phyloP scores from a whole-genome alignment of 768 basidiomycete genomes.

The Calocybe gangraenosa region DNA sequence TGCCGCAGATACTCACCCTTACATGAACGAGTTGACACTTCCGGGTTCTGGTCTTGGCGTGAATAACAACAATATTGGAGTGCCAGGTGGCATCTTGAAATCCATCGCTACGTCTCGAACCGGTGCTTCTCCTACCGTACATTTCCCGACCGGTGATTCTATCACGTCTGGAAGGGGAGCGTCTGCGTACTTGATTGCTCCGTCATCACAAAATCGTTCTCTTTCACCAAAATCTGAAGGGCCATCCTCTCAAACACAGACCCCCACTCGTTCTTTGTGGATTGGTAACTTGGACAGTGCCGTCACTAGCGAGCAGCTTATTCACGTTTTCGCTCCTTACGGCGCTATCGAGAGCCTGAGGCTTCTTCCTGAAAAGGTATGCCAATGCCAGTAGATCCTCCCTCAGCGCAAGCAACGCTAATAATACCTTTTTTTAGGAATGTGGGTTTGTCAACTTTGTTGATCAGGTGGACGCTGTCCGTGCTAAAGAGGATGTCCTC shows the following conservation, averaged over 20 bases:
- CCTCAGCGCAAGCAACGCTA: too few species aligned
- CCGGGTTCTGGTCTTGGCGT: conserved; percentile 35
- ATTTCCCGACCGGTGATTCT: conserved; percentile 65
- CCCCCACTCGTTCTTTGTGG: conserved; percentile 95
- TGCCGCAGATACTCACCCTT: conserved; percentile 52
- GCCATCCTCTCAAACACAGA: conserved; percentile 73
- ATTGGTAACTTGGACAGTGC: conserved; percentile 96
- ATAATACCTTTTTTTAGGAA: conserved; percentile 56
- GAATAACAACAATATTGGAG: conserved; percentile 32
- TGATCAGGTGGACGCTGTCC: conserved; percentile 91
- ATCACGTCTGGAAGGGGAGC: conserved; percentile 41
- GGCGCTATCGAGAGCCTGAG: conserved; percentile 96
- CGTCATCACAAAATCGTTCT: conserved; percentile 66
- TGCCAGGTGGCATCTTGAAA: conserved; percentile 55
- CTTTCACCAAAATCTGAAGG: conserved; percentile 79
- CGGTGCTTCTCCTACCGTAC: conserved; percentile 50
- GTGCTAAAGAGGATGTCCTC: conserved; percentile 96
- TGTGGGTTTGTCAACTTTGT: conserved; percentile 99
- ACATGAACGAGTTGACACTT: conserved; percentile 51
- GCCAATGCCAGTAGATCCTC: too few species aligned
- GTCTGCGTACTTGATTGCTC: conserved; percentile 66
- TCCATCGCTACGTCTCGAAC: conserved; percentile 38
- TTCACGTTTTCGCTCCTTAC: conserved; percentile 93
- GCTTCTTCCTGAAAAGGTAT: conserved; percentile 94
- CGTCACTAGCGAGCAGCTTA: conserved; percentile 91